Evolutionary conservation across 306 rosid genomes (phyloP), one percentile per base, ranked within the genome.

Genomic region (Castanea sativa): DNA sequence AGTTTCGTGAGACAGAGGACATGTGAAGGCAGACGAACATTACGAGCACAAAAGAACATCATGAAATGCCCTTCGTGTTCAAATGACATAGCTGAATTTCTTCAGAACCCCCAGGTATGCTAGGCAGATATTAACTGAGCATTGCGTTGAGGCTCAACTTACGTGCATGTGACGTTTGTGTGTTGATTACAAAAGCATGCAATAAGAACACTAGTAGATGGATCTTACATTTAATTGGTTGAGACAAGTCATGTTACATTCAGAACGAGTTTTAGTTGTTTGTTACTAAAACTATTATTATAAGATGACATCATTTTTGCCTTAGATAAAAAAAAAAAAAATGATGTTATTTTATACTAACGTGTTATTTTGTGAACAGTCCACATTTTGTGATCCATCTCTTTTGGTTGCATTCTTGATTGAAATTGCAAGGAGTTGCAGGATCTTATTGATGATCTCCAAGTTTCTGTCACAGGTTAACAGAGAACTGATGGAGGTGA

Each of bases 61-160:
- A 86, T 87, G 96, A 88, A 71, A 65, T 94, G 97, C 80, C 96
- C 97, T 29, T 78, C 90, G n/a, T 90, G 96, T 69, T 59, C 90
- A 19, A 75, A 19, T 0, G 94, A 94, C 65, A 90, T 90, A 5
- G 84, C 96, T 80, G 94, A 90, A 1, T 94, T 83, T 81, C 93
- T 92, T 79, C 94, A 89, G 63, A 89, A 87, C 67, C 90, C 84
- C 14, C 94, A 94, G 96, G 97, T 93, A 73, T 30, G 73, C 64
- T 35, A 5, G 5, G 53, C 35, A 38, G 25, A 58, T 75, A 30
- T 53, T 6, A 60, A 60, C 19, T 10, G 18, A 23, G 18, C 15
- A 25, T 60, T 60, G 60, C 21, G 10, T 56, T 56, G 9, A 16
- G 60, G 20, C 21, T 18, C 60, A 56, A 19, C 60, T 3, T 25